Evolutionary conservation across 345 rosid species (phyloP).

Genomic region (Euphorbia pulcherrima): DNA sequence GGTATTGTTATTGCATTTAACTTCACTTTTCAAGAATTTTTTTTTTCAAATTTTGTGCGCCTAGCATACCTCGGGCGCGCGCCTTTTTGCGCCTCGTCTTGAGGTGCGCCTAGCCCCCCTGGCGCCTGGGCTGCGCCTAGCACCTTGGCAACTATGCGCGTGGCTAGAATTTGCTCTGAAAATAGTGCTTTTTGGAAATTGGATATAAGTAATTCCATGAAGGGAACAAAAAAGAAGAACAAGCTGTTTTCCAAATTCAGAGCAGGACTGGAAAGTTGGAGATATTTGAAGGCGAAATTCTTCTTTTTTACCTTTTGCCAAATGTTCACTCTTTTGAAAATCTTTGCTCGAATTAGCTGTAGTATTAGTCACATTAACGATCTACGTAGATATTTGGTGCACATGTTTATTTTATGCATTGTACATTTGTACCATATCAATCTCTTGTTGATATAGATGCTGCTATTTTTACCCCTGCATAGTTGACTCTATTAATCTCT

Average conservation of each 20-base stretch:
- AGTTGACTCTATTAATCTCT: not conserved
- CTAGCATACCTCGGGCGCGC: too few species aligned
- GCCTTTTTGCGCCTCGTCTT: too few species aligned
- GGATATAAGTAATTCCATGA: not conserved
- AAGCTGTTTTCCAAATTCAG: not conserved
- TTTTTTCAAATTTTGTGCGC: too few species aligned
- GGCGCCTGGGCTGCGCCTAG: too few species aligned
- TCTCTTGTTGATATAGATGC: not conserved
- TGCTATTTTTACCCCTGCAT: too few species aligned
- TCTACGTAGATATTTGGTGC: not conserved
- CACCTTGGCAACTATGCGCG: too few species aligned
- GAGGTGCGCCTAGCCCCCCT: too few species aligned
- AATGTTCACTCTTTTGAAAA: too few species aligned
- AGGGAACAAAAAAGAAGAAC: not conserved
- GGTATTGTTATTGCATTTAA: too few species aligned
- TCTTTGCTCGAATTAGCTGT: not conserved
- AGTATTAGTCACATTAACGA: not conserved
- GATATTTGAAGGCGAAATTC: not conserved
- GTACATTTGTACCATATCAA: too few species aligned
- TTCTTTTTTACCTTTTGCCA: not conserved
- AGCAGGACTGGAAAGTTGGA: not conserved
- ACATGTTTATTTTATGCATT: too few species aligned
- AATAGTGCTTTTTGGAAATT: not conserved
- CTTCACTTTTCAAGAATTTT: too few species aligned
- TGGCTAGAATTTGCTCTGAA: not conserved